These are phyloP conservation scores for Salix koriyanagi DNA, from an alignment of 345 rosid species.

Conservation along the genomic window DNA sequence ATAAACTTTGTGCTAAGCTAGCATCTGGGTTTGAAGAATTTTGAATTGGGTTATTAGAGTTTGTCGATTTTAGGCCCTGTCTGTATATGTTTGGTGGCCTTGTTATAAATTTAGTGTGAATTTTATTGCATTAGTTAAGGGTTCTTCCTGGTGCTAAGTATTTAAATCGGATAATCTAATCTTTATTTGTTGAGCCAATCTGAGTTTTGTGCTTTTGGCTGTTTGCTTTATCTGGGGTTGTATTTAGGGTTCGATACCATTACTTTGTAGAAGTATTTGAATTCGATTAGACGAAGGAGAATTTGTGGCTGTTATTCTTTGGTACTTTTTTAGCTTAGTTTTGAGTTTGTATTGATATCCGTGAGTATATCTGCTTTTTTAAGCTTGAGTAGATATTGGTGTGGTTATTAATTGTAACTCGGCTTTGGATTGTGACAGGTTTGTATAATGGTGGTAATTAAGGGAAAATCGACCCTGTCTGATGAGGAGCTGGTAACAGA, in stretches of 20 bases:
- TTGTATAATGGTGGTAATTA: neutral
- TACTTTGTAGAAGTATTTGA: neutral
- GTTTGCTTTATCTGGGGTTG: neutral
- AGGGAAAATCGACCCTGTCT: neutral
- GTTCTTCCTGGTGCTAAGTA: neutral
- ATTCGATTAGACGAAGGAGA: neutral
- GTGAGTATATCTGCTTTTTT: neutral
- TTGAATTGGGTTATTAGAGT: neutral
- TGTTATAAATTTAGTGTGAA: neutral
- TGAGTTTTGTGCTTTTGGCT: neutral
- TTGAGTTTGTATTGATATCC: neutral
- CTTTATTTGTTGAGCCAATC: neutral
- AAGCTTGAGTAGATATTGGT: neutral
- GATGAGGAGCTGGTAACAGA: constrained; percentile 38
- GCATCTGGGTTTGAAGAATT: neutral
- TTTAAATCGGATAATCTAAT: neutral
- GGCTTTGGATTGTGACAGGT: constrained; percentile 1
- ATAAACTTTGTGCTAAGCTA: neutral
- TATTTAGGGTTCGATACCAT: neutral
- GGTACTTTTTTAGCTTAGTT: neutral
- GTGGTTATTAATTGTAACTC: neutral
- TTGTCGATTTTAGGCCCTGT: neutral
- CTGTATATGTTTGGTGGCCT: neutral
- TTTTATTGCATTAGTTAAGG: neutral
- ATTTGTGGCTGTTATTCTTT: too few species aligned